Conservation (phyloP, 2,329 filamentous ascomycete species). For the Thielaviopsis cerberus region DNA sequence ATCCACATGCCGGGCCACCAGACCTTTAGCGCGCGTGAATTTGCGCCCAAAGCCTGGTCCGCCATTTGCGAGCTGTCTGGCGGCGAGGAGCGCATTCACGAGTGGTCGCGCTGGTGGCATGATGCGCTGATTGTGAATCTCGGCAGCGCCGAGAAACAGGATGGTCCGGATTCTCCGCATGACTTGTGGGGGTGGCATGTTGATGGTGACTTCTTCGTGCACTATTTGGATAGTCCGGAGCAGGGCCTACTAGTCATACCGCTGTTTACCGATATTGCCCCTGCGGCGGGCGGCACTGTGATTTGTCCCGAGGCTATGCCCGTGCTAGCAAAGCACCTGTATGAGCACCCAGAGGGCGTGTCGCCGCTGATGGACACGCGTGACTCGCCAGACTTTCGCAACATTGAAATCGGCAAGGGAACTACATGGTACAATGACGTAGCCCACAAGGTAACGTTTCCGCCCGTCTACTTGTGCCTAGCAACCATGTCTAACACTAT, state of each 20-base stretch:
- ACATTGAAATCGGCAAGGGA: slow-evolving; percentile 20
- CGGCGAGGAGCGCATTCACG: slow-evolving; percentile 35
- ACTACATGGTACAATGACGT: slow-evolving; percentile 27
- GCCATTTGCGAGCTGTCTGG: slow-evolving; percentile 49
- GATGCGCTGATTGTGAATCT: slow-evolving; percentile 55
- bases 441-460: slow-evolving; percentile 15
- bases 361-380: slow-evolving; percentile 45
- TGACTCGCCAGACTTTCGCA: slow-evolving; percentile 26
- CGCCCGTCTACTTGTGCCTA: background rate
- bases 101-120: slow-evolving; percentile 36
- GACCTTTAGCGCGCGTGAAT: slow-evolving; percentile 31
- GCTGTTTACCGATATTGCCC: slow-evolving; percentile 43
- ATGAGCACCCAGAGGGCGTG: slow-evolving; percentile 45
- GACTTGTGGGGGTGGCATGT: slow-evolving; percentile 45
- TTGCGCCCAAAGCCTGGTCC: slow-evolving; percentile 47
- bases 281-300: slow-evolving; percentile 44
- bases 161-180: slow-evolving; percentile 29
- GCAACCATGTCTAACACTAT: background rate
- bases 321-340: slow-evolving; percentile 36
- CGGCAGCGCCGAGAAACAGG: slow-evolving; percentile 34
- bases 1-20: slow-evolving; percentile 46
- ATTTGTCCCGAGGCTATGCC: slow-evolving; percentile 43
- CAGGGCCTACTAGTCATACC: slow-evolving; percentile 51
- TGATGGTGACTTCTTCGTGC: slow-evolving; percentile 54
- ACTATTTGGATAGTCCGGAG: slow-evolving; percentile 53